phyloP scores from a whole-genome alignment of 192 early-diverging fungal species.

The Coemansia guatemalensis region DNA sequence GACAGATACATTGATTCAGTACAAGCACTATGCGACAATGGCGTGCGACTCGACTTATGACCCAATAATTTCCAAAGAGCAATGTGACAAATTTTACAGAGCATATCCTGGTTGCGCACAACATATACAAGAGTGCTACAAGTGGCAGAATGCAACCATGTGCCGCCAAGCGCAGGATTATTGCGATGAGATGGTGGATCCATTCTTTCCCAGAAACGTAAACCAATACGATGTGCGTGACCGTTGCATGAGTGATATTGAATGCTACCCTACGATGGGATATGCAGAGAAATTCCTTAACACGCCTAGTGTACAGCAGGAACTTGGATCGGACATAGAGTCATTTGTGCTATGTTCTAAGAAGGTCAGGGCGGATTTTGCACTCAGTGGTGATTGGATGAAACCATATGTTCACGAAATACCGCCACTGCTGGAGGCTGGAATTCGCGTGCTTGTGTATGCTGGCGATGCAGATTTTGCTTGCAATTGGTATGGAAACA shows the following conservation, averaged over 20 bases:
- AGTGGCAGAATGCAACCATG: slow-evolving; percentile 67
- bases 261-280: slow-evolving; percentile 89
- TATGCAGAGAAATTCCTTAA: slow-evolving; percentile 82
- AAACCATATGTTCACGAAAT: slow-evolving; percentile 69
- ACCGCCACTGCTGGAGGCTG: slow-evolving; percentile 71
- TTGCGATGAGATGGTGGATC: slow-evolving; percentile 81
- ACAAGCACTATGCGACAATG: slow-evolving; percentile 80
- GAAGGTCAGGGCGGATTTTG: slow-evolving; percentile 77
- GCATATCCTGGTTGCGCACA: slow-evolving; percentile 71
- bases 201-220: slow-evolving; percentile 77
- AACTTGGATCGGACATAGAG: slow-evolving; percentile 71
- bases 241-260: slow-evolving; percentile 75
- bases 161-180: slow-evolving; percentile 81
- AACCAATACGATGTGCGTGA: slow-evolving; percentile 95
- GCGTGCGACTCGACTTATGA: slow-evolving; percentile 71
- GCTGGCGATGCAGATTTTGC: slow-evolving; percentile 92
- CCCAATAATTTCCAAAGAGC: slow-evolving; percentile 70
- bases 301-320: slow-evolving; percentile 64
- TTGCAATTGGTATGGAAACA: slow-evolving; percentile 88
- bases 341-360: slow-evolving; percentile 81
- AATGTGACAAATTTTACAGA: slow-evolving; percentile 71
- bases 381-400: slow-evolving; percentile 86
- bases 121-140: slow-evolving; percentile 82
- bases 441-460: slow-evolving; percentile 83
- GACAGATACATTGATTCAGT: slow-evolving; percentile 86